phyloP scores from a whole-genome alignment of 2,329 filamentous ascomycete species.

The Camillea tinctor region DNA sequence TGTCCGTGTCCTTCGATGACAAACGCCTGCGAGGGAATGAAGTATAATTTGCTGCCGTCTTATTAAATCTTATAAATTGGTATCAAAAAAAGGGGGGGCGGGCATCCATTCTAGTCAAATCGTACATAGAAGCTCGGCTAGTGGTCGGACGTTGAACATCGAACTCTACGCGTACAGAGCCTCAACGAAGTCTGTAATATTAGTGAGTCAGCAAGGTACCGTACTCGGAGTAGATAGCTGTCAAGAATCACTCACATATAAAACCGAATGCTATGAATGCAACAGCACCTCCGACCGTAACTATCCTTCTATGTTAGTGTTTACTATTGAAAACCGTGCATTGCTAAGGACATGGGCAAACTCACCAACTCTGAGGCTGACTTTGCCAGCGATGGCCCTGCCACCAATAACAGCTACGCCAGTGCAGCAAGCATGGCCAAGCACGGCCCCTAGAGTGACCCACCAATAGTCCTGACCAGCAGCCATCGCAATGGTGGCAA shows the following conservation, averaged over 20 bases:
- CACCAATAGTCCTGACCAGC: conserved; percentile 99
- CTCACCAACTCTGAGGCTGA: conserved; percentile 95
- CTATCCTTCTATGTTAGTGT: conserved; percentile 46
- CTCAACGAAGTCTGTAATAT: conserved; percentile 64
- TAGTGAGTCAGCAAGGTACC: no score
- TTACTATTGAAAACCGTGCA: not conserved
- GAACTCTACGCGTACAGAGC: conserved; percentile 56
- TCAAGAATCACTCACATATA: conserved; percentile 53
- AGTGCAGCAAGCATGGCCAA: conserved; percentile 87
- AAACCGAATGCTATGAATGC: conserved; percentile 90
- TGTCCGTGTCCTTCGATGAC: not conserved
- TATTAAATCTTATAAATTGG: conserved; percentile 15
- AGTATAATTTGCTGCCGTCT: conserved; percentile 2
- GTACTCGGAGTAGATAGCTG: no score
- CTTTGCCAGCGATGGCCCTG: conserved; percentile 84
- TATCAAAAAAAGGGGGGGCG: conserved; percentile 3
- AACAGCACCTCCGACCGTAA: conserved; percentile 85
- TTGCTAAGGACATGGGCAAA: conserved; percentile 28
- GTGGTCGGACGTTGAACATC: not conserved
- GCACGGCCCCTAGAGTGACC: conserved; percentile 86
- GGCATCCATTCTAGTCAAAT: not conserved
- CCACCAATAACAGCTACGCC: conserved; percentile 89
- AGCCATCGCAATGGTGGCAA: conserved; percentile 98
- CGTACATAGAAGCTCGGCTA: not conserved
- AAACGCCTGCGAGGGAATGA: conserved; percentile 3